A percentile compares a stretch with the other conserved stretches of the same genome.
Conservation (phyloP, 148 eudicot genomes). For the Heliosperma pusillum region DNA sequence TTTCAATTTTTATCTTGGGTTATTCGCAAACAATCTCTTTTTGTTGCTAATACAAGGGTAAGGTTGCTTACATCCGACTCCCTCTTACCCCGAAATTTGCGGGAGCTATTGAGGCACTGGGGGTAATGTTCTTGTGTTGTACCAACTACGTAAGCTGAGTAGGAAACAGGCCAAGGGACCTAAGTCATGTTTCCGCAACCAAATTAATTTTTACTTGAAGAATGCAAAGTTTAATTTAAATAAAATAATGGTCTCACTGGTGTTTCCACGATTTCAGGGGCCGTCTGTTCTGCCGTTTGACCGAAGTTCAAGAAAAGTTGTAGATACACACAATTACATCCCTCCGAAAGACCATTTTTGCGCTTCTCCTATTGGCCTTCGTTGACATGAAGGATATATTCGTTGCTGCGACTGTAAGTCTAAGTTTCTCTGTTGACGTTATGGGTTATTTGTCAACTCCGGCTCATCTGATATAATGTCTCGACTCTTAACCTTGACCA, state of each 20-base stretch:
- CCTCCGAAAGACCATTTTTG: conserved; percentile 11
- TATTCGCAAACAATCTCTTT: too few relatives aligned
- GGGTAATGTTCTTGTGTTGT: too few relatives aligned
- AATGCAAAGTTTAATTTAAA: background rate
- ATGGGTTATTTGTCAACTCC: background rate
- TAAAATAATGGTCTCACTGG: background rate
- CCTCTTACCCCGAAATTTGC: too few relatives aligned
- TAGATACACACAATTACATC: conserved; percentile 19
- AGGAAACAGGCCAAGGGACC: background rate
- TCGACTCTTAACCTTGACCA: background rate
- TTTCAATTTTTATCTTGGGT: too few relatives aligned
- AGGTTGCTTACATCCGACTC: too few relatives aligned
- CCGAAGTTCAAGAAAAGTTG: conserved; percentile 8
- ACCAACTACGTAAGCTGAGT: background rate
- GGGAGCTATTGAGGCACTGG: too few relatives aligned
- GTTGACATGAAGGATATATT: conserved; percentile 6
- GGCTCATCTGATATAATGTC: background rate
- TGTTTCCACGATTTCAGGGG: conserved; percentile 38
- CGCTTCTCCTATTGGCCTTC: conserved; percentile 8
- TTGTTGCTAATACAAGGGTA: too few relatives aligned
- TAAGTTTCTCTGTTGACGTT: conserved; percentile 1
- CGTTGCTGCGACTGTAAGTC: conserved; percentile 24
- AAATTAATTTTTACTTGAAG: background rate
- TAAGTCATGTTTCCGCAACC: background rate
- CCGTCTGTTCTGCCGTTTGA: conserved; percentile 54